phyloP scores from a whole-genome alignment of 108 stramenopile genomes.

The Skeletonema potamos region DNA sequence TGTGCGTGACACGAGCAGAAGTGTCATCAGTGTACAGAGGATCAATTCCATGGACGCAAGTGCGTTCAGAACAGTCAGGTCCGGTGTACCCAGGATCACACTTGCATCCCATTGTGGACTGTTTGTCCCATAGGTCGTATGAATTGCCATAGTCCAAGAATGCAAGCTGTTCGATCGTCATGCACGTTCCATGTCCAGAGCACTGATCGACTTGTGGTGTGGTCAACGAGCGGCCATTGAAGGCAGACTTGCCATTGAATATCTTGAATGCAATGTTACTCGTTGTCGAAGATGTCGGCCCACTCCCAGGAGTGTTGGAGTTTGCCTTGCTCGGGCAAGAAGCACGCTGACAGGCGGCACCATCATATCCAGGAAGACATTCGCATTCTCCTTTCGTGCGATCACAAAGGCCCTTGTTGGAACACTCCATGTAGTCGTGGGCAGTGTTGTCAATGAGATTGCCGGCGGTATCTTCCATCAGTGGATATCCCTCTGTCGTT shows the following conservation, averaged over 20 bases:
- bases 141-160: conserved; percentile 59
- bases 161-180: conserved; percentile 63
- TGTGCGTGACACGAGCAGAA: conserved; percentile 51
- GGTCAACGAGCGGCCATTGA: conserved; percentile 31
- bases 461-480: conserved; percentile 50
- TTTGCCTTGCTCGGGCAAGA: conserved; percentile 66
- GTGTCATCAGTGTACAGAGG: conserved; percentile 74
- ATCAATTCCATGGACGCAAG: conserved; percentile 70
- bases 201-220: conserved; percentile 41
- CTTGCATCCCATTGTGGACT: conserved; percentile 65
- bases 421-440: conserved; percentile 79
- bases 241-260: conserved; percentile 42
- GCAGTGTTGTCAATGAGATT: conserved; percentile 49
- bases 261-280: conserved; percentile 37
- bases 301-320: conserved; percentile 36
- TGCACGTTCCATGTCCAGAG: conserved; percentile 73
- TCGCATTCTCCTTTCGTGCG: conserved; percentile 66
- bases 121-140: conserved; percentile 75
- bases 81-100: conserved; percentile 73
- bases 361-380: conserved; percentile 85
- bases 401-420: conserved; percentile 84
- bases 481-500: conserved; percentile 71
- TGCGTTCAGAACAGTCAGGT: conserved; percentile 53
- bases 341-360: conserved; percentile 77
- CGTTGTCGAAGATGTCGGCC: conserved; percentile 1